These are phyloP conservation scores for Corylus avellana DNA, from an alignment of 306 rosid species.

Conservation along the genomic window DNA sequence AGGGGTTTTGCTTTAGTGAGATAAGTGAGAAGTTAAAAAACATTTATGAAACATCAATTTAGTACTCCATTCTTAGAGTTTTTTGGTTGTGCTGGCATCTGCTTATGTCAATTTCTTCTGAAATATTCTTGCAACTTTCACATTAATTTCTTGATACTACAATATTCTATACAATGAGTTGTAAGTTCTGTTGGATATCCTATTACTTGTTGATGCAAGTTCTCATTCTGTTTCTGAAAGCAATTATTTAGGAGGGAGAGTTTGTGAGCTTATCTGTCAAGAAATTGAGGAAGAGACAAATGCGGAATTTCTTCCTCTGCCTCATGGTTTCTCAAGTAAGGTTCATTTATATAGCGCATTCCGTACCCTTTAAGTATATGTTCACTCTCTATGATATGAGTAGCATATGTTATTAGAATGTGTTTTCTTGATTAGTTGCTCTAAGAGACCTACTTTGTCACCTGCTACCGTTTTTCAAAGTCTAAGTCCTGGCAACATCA, in stretches of 20 bases:
- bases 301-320: constrained; percentile 84
- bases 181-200: constrained; percentile 17
- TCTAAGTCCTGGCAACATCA: neutral
- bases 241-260: constrained; percentile 78
- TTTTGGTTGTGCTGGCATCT: neutral
- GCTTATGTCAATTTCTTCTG: neutral
- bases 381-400: neutral
- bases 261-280: constrained; percentile 60
- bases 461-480: neutral
- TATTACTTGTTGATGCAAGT: constrained; percentile 4
- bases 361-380: neutral
- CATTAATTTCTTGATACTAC: neutral
- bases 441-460: neutral
- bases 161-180: neutral
- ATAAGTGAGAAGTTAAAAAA: too few relatives aligned
- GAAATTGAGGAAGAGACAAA: constrained; percentile 85
- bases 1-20: too few relatives aligned
- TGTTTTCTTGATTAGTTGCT: neutral
- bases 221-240: constrained; percentile 33
- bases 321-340: constrained; percentile 94
- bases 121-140: neutral
- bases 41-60: neutral
- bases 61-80: neutral
- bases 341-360: constrained; percentile 13
- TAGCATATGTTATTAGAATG: neutral